Evolutionary conservation across 2,329 filamentous ascomycete genomes (phyloP), one percentile per base, ranked within the genome.

Genomic region (Aspergillus pseudotamarii): DNA sequence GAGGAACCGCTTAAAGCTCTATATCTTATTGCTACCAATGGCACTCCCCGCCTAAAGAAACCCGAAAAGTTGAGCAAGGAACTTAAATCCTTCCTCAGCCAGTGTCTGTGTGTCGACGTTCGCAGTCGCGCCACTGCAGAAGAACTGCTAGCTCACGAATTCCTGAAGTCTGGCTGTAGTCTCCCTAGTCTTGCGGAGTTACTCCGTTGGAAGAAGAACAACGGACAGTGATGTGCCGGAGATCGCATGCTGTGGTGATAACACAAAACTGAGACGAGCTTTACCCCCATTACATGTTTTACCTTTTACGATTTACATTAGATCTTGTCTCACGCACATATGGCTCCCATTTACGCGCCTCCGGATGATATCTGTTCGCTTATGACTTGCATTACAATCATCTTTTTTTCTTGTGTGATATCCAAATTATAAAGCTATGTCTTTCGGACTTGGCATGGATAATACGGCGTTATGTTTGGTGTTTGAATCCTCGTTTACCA

Each of bases 51-150:
- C 62, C 86, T 99, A 67, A 99, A 99, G 91, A 97, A 97, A 82
- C 94, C 95, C 1, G 94, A 99, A 82, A 97, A 96, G 82, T 87
- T 98, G 64, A 96, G 92, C 82, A 97, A 97, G 84, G 95, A 98
- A 81, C 88, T 99, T 70, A 98, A 98, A 84, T 92, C 92, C 26
- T 99, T 99, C 87, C 80, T 99, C 74, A 95, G 92, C 30, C 94
- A 97, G 67, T 99, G 95, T 79, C 85, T 99, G 54, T 98, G 95
- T 73, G 95, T 99, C 54, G 94, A 98, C 73, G 94, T 99, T 73
- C 94, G 94, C 84, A 94, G 91, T 76, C 89, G 95, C 76, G 95
- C 95, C 14, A 97, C 93, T 30, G 93, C 95, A 0, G 88, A 92
- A 65, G 95, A 99, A 80, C 84, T 99, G 57, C 83, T 98, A 65